phyloP scores from a whole-genome alignment of 805 yeast genomes.

The Saturnispora besseyi region DNA sequence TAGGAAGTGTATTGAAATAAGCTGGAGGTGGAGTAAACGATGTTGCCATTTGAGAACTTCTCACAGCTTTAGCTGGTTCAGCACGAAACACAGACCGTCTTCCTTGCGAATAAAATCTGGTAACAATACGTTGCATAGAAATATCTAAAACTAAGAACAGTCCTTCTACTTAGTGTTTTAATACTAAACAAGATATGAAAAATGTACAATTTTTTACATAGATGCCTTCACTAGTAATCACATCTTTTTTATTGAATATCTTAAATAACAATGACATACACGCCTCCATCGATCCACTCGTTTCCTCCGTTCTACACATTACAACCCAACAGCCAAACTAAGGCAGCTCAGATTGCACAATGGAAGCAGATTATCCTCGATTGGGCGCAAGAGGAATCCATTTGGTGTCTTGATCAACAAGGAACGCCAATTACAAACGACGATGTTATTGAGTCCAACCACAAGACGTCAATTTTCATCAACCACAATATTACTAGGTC shows the following conservation, averaged over 20 bases:
- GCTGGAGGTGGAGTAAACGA: background rate
- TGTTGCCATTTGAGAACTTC: background rate
- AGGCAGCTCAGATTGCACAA: constrained; percentile 65
- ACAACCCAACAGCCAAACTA: constrained; percentile 76
- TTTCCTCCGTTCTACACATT: constrained; percentile 91
- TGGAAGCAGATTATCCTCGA: constrained; percentile 63
- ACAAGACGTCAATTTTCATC: background rate
- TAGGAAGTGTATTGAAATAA: background rate
- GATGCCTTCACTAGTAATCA: no score
- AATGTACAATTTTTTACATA: no score
- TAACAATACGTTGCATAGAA: constrained; percentile 5
- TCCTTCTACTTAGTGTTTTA: no score
- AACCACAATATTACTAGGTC: background rate
- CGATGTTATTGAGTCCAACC: background rate
- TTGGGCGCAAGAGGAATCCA: constrained; percentile 47
- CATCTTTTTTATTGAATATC: no score
- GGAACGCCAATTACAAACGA: constrained; percentile 23
- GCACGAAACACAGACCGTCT: background rate
- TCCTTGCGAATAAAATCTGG: constrained; percentile 4
- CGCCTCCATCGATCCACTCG: constrained; percentile 47
- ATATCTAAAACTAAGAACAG: no score
- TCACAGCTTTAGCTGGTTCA: background rate
- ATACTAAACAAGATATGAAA: no score
- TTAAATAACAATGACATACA: background rate
- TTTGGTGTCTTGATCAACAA: constrained; percentile 43